Conservation (phyloP, 495 filamentous ascomycete genomes). For the Aspergillus taichungensis region DNA sequence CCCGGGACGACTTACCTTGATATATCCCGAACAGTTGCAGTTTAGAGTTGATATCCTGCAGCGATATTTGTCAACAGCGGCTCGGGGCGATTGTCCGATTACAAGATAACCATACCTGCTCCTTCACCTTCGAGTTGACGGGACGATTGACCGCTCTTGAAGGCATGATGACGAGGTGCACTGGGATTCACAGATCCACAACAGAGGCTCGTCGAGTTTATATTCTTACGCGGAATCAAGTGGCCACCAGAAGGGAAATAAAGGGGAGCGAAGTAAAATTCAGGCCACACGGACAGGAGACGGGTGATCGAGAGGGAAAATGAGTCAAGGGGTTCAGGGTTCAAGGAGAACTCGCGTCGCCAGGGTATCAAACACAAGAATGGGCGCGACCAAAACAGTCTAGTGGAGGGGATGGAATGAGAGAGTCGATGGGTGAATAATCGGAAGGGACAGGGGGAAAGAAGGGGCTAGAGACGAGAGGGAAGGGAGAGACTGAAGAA, state of each 20-base stretch:
- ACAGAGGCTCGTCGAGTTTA: too few species aligned
- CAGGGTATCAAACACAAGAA: constrained; percentile 24
- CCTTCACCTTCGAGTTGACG: constrained; percentile 51
- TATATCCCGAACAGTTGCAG: constrained; percentile 91
- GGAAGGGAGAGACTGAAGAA: not conserved
- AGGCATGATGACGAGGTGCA: constrained; percentile 27
- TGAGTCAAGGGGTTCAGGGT: not conserved
- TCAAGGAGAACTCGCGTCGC: constrained; percentile 2
- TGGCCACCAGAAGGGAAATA: not conserved
- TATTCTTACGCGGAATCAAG: not conserved
- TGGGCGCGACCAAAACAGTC: not conserved
- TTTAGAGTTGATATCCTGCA: constrained; percentile 77
- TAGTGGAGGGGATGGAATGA: constrained; percentile 1
- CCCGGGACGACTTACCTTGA: constrained; percentile 43
- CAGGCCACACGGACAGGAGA: constrained; percentile 9
- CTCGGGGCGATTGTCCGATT: too few species aligned
- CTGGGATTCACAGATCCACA: not conserved
- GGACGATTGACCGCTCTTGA: constrained; percentile 53
- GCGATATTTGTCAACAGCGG: not conserved
- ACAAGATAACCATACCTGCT: constrained; percentile 25
- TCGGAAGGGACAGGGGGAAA: not conserved
- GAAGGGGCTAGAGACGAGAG: constrained; percentile 5
- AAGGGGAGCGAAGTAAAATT: not conserved
- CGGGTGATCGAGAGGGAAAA: constrained; percentile 8
- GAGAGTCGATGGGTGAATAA: not conserved